phyloP scores from a whole-genome alignment of 2,329 filamentous ascomycete species.

The Pseudogymnoascus sp. region DNA sequence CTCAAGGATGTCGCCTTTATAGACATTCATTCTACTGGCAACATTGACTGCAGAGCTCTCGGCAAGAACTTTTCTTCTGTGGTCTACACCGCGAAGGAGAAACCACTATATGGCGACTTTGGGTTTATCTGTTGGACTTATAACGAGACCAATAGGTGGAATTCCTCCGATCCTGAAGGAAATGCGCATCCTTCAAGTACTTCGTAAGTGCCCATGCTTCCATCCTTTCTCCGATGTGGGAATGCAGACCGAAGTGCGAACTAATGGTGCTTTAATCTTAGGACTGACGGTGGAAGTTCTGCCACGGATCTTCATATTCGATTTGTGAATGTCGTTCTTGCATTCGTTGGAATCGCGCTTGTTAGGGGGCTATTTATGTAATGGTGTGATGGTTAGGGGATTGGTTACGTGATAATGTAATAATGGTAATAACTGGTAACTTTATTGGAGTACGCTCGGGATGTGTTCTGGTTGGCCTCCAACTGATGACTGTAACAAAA shows the following conservation, averaged over 20 bases:
- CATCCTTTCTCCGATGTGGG: neutral
- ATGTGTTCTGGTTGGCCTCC: too few relatives aligned
- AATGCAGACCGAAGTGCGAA: neutral
- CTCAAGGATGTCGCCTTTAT: constrained; percentile 11
- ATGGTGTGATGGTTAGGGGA: neutral
- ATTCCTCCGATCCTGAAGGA: constrained; percentile 11
- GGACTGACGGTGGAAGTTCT: neutral
- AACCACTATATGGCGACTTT: neutral
- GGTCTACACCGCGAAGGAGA: constrained; percentile 9
- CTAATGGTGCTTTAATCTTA: neutral
- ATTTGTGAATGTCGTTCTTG: neutral
- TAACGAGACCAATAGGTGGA: constrained; percentile 10
- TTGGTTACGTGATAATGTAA: neutral
- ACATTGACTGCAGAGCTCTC: constrained; percentile 12
- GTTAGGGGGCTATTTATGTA: neutral
- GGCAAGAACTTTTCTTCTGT: constrained; percentile 13
- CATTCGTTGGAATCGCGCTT: neutral
- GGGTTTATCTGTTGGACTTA: constrained; percentile 13
- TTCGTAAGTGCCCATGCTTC: neutral
- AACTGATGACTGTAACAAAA: neutral
- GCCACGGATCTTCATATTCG: neutral
- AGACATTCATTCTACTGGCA: neutral
- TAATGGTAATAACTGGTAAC: neutral
- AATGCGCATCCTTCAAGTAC: neutral
- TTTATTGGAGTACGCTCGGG: too few relatives aligned